Percentiles rank a stretch among this genome's conserved stretches.
Evolutionary conservation across 2,329 filamentous ascomycete genomes (phyloP).

Genomic region (Aureobasidium melanogenum): DNA sequence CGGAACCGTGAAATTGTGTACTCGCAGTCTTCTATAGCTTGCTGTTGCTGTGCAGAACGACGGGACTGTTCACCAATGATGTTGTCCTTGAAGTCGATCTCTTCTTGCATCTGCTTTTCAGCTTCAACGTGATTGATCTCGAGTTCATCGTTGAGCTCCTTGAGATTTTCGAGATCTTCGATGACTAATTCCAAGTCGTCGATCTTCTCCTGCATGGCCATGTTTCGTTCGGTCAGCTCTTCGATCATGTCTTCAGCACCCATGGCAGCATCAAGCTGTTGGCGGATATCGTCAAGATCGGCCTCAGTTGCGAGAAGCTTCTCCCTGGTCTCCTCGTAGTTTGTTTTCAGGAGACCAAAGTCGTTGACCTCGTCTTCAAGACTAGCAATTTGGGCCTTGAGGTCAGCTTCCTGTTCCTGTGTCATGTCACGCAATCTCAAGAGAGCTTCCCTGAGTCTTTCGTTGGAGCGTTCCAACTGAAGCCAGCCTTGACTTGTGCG

Average conservation of each 20-base stretch:
- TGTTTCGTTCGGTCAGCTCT: constrained; percentile 79
- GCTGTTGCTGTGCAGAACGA: constrained; percentile 65
- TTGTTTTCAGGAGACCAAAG: constrained; percentile 39
- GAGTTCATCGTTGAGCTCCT: constrained; percentile 89
- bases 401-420: constrained; percentile 72
- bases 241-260: constrained; percentile 92
- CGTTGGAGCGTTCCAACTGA: constrained; percentile 84
- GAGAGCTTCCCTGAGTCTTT: constrained; percentile 76
- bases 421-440: constrained; percentile 78
- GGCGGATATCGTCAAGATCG: constrained; percentile 73
- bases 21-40: constrained; percentile 75
- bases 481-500: constrained; percentile 79
- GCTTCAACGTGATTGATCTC: constrained; percentile 89
- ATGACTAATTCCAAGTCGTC: constrained; percentile 74
- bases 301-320: constrained; percentile 65
- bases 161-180: constrained; percentile 78
- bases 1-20: constrained; percentile 84
- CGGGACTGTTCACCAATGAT: constrained; percentile 75
- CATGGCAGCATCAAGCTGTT: constrained; percentile 82
- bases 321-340: constrained; percentile 62
- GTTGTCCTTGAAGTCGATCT: constrained; percentile 79
- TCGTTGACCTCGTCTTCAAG: constrained; percentile 34
- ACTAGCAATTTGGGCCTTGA: constrained; percentile 51
- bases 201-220: constrained; percentile 72
- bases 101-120: constrained; percentile 88